Evolutionary conservation across 1,284 basidiomycete species (phyloP), one percentile per base, ranked within the genome.

Genomic region (Pholiota adiposa): DNA sequence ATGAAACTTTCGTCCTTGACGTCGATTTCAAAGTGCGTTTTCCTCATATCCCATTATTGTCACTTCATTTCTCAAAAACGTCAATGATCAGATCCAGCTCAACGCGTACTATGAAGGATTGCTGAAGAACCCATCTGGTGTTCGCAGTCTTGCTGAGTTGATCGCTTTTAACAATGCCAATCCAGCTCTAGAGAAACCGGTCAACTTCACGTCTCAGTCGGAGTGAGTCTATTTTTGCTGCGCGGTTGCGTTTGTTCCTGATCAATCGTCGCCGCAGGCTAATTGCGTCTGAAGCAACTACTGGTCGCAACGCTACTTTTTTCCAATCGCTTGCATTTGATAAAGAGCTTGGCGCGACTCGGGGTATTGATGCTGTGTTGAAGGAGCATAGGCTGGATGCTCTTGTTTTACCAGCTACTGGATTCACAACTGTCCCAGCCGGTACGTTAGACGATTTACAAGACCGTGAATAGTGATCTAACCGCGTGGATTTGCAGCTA

Each of bases 321-420:
- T 82, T 81, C 63, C 67, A 75, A 21, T 77, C 85, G 0, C 75
- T 88, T 2, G 79, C 80, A 0, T 75, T 75, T 38, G 76, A 87
- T 67, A 73, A 77, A 21, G 83, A 86, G 12, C 75, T 86, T 3
- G 86, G 85, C 0, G 75, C 72, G 3, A 82, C 79, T 4, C 70
- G 77, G 19, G 86, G 86, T 2, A 89, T 89, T 38, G 86, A 88
- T 63, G 84, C 80, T 18, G 82, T 79, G 0, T 68, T 89, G 25
- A 70, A 82, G 58, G 65, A 67, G 51, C 75, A 81, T 65, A 76
- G 82, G 0, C 73, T 88, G 0, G 85, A 89, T 63, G 87, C 86
- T 0, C 73, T 89, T 9, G 73, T 88, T 7, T 73, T 87, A 14
- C 87, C 86, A 2, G 77, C 83, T 1, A 72, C 77, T 16, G 84